Conservation (phyloP, 805 yeast genomes). For the Spathaspora sp. region DNA sequence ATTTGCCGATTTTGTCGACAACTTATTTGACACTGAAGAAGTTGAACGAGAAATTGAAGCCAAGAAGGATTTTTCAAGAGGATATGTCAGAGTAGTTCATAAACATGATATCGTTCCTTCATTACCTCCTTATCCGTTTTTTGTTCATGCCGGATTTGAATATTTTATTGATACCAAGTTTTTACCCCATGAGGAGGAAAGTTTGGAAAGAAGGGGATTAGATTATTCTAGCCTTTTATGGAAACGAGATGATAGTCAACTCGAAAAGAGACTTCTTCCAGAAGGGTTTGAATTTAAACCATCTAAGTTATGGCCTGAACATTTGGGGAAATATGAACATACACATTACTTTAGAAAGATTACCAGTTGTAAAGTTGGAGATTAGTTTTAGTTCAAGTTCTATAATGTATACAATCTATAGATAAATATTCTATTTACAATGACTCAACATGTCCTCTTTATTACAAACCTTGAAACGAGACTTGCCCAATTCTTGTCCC, state of each 20-base stretch:
- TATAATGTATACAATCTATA: neutral
- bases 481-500: conserved; percentile 50
- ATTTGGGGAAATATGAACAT: conserved; percentile 26
- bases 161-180: conserved; percentile 38
- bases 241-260: neutral
- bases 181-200: conserved; percentile 32
- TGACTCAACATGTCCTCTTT: conserved; percentile 45
- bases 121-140: conserved; percentile 51
- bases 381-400: neutral
- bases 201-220: conserved; percentile 12
- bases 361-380: conserved; percentile 23
- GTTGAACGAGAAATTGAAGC: conserved; percentile 18
- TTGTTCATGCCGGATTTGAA: conserved; percentile 49
- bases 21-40: conserved; percentile 36
- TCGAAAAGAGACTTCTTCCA: neutral
- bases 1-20: conserved; percentile 51
- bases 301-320: conserved; percentile 17
- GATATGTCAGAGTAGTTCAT: conserved; percentile 56
- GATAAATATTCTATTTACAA: conserved; percentile 12
- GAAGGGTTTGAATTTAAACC: conserved; percentile 7
- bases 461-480: conserved; percentile 54
- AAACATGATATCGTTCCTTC: conserved; percentile 55
- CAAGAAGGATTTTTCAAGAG: conserved; percentile 23
- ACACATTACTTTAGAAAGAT: conserved; percentile 26
- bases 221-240: neutral